Conservation (phyloP, 1,284 basidiomycete genomes). For the Cryptococcus sp. region DNA sequence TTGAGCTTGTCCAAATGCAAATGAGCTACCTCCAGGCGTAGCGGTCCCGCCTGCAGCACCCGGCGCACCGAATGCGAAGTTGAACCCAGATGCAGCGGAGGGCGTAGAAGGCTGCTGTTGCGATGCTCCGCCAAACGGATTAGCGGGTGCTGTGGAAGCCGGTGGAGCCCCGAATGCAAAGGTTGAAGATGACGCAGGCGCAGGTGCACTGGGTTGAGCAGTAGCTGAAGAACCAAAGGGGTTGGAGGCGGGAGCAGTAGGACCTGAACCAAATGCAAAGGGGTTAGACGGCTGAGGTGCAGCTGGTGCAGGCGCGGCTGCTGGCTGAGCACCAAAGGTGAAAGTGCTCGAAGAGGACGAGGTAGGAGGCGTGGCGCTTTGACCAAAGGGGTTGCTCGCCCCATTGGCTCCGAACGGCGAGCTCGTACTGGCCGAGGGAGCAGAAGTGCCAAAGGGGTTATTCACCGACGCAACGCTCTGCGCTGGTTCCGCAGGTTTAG, state of each 20-base stretch:
- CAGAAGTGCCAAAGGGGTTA: conserved; percentile 1
- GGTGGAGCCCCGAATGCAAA: conserved; percentile 12
- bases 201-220: conserved; percentile 2
- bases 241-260: background rate
- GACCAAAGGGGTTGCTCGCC: background rate
- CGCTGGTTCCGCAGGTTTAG: conserved; percentile 8
- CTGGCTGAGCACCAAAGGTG: background rate
- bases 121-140: conserved; percentile 1
- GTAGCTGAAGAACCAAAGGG: background rate
- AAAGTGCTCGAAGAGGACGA: background rate
- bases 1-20: background rate
- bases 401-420: background rate
- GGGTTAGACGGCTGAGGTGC: background rate
- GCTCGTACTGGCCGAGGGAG: no score
- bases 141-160: conserved; percentile 2
- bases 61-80: background rate
- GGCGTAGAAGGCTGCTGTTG: background rate
- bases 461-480: background rate
- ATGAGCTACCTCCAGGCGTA: background rate
- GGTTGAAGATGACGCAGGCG: conserved; percentile 4
- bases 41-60: background rate
- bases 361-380: background rate
- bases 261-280: conserved; percentile 11
- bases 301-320: conserved; percentile 1
- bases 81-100: background rate